phyloP scores from a whole-genome alignment of 202 grass and related monocot species.

The Schoenoplectus triqueter region DNA sequence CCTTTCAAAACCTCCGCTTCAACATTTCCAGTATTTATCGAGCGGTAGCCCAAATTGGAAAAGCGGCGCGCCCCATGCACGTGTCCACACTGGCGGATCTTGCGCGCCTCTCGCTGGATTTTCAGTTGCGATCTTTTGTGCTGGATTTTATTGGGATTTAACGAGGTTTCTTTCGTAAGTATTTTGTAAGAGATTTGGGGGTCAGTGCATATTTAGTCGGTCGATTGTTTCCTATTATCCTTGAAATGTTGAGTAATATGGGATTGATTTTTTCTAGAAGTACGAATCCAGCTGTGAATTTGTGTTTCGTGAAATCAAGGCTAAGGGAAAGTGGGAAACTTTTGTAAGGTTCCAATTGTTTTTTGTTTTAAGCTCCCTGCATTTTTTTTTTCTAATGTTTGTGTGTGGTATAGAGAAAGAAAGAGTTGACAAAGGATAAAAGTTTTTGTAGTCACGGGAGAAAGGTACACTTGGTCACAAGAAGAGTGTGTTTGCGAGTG shows the following conservation, averaged over 20 bases:
- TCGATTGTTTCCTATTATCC: conserved; percentile 17
- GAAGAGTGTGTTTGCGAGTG: background rate
- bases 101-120: background rate
- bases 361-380: conserved; percentile 14
- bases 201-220: conserved; percentile 27
- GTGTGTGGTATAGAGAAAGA: conserved; percentile 33
- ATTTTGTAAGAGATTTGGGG: conserved; percentile 25
- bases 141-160: conserved; percentile 23
- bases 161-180: background rate
- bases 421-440: conserved; percentile 32
- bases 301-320: conserved; percentile 11
- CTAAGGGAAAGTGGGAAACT: background rate
- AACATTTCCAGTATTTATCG: background rate
- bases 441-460: conserved; percentile 54
- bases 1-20: conserved; percentile 26
- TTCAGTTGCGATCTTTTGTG: conserved; percentile 13
- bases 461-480: conserved; percentile 41
- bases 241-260: conserved; percentile 12
- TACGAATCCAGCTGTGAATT: conserved; percentile 30
- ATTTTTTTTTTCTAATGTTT: background rate
- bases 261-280: background rate
- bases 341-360: background rate
- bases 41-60: conserved; percentile 16
- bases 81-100: conserved; percentile 28
- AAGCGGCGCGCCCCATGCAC: conserved; percentile 31